These are phyloP conservation scores for Paracorniculantispora psalliotae DNA, from an alignment of 2,329 filamentous ascomycete species.

Conservation along the genomic window DNA sequence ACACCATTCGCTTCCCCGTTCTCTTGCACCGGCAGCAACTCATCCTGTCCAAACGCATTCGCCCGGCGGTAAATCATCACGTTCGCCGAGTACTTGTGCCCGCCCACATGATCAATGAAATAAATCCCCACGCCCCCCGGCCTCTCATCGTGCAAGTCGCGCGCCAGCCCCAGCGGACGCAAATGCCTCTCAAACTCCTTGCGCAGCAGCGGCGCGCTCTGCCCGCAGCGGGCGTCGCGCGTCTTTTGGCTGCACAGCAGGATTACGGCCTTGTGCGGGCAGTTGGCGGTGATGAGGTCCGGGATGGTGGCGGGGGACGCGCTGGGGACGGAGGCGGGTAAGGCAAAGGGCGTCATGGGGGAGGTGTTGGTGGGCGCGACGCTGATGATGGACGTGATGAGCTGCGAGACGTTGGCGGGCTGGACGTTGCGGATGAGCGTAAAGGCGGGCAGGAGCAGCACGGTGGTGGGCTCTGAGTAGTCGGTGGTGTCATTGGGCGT, in stretches of 20 bases:
- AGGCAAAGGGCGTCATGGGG: slow-evolving; percentile 43
- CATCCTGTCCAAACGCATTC: slow-evolving; percentile 52
- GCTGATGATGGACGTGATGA: slow-evolving; percentile 68
- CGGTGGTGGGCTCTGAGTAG: slow-evolving; percentile 67
- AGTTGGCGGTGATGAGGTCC: slow-evolving; percentile 32
- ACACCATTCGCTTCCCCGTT: not conserved
- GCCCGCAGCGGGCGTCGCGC: slow-evolving; percentile 91
- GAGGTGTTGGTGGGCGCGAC: slow-evolving; percentile 68
- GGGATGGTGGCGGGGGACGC: not conserved
- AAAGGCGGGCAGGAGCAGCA: slow-evolving; percentile 82
- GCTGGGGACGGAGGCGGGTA: slow-evolving; percentile 32
- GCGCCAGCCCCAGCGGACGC: slow-evolving; percentile 74
- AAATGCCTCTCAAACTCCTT: slow-evolving; percentile 88
- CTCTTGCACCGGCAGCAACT: slow-evolving; percentile 21
- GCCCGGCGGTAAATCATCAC: slow-evolving; percentile 79
- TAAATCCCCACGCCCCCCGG: slow-evolving; percentile 92
- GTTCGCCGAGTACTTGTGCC: slow-evolving; percentile 95
- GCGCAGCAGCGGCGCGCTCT: slow-evolving; percentile 83
- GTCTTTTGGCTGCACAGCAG: slow-evolving; percentile 91
- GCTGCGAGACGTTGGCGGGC: slow-evolving; percentile 63
- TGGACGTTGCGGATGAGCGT: slow-evolving; percentile 78
- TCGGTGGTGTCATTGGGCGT: slow-evolving; percentile 62
- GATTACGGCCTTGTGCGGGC: slow-evolving; percentile 80
- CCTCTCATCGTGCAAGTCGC: slow-evolving; percentile 81
- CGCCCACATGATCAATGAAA: slow-evolving; percentile 93